A percentile compares a stretch with the other conserved stretches of the same genome.
Evolutionary conservation across 148 eudicot species (phyloP).

Genomic region (Nyssa sinensis): DNA sequence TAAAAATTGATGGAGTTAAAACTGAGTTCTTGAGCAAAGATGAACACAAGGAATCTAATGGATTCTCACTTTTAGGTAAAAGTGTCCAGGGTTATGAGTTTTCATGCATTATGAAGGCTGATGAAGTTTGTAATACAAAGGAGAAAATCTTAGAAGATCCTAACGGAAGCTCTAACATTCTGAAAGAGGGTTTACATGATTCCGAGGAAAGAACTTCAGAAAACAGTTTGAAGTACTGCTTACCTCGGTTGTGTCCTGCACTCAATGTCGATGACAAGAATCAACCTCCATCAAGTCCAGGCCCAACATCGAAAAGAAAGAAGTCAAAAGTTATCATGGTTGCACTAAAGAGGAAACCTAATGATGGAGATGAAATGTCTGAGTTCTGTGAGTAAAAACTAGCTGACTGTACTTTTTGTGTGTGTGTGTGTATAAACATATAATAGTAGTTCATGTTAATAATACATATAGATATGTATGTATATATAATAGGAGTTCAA

Average conservation of each 20-base stretch:
- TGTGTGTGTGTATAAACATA: no score
- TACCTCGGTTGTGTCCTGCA: background rate
- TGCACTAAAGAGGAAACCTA: constrained; percentile 5
- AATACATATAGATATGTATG: background rate
- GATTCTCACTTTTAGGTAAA: background rate
- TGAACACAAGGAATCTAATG: background rate
- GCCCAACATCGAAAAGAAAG: constrained; percentile 9
- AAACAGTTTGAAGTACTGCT: background rate
- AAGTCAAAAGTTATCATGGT: constrained; percentile 11
- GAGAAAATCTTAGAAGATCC: background rate
- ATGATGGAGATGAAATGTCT: constrained; percentile 6
- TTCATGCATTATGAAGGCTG: background rate
- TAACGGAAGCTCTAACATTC: background rate
- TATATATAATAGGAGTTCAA: no score
- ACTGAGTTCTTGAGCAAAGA: background rate
- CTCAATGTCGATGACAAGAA: background rate
- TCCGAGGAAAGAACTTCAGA: background rate
- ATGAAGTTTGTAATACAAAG: background rate
- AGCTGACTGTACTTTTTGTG: no score
- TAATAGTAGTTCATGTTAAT: background rate
- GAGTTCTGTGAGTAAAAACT: constrained; percentile 19
- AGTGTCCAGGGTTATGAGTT: background rate
- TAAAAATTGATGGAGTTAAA: background rate
- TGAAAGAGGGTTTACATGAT: background rate
- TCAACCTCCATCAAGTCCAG: background rate